Percentiles rank a stretch among this genome's conserved stretches.
These are phyloP conservation scores for Kazachstania taianensis DNA, from an alignment of 805 yeast species.

Conservation along the genomic window DNA sequence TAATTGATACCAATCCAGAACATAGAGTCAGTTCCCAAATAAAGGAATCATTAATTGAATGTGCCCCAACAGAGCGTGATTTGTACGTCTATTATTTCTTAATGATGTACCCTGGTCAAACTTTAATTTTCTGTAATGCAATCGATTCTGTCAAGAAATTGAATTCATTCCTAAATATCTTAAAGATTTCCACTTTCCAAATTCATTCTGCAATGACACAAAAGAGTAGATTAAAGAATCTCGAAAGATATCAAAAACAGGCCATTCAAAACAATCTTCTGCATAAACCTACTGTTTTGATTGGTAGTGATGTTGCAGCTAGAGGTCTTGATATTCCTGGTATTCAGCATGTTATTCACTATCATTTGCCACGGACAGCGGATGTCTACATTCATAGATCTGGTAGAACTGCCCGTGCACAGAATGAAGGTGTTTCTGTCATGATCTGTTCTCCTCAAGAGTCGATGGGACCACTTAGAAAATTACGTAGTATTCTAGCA, in stretches of 20 bases:
- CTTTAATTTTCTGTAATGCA: constrained; percentile 88
- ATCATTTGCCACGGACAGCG: constrained; percentile 88
- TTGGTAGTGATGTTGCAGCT: constrained; percentile 97
- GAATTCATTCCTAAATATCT: constrained; percentile 60
- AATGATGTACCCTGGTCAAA: constrained; percentile 76
- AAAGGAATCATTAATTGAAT: constrained; percentile 81
- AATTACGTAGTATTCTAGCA: constrained; percentile 52
- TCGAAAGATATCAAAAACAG: constrained; percentile 47
- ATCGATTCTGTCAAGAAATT: constrained; percentile 88
- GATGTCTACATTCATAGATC: constrained; percentile 92
- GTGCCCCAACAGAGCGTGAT: constrained; percentile 85
- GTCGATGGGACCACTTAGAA: constrained; percentile 76
- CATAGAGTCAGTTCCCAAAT: constrained; percentile 66
- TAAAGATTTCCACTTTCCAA: constrained; percentile 59
- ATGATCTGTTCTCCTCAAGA: constrained; percentile 91
- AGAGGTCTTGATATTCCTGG: constrained; percentile 90
- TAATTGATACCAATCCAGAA: constrained; percentile 80
- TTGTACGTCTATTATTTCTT: constrained; percentile 80
- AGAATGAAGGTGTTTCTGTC: constrained; percentile 85
- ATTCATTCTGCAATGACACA: constrained; percentile 93
- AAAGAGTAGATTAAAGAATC: constrained; percentile 75
- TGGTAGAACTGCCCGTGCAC: constrained; percentile 98
- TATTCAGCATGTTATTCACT: constrained; percentile 90
- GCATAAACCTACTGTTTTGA: constrained; percentile 52
- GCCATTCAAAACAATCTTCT: constrained; percentile 31